A percentile compares a stretch with the other conserved stretches of the same genome.
phyloP scores from a whole-genome alignment of 331 rosid genomes.

The Ulmus americana region DNA sequence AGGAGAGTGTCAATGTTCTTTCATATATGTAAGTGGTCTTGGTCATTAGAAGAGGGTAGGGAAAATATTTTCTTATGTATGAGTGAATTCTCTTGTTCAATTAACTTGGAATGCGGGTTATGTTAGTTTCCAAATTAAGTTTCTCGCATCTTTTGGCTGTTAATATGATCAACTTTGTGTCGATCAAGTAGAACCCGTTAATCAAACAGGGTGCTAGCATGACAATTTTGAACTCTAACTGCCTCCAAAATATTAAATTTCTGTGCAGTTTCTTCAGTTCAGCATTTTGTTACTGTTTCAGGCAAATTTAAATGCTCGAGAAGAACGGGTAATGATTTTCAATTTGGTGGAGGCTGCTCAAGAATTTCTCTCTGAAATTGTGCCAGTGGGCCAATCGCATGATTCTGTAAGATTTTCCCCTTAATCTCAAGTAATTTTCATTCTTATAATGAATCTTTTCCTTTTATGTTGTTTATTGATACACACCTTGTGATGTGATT shows the following conservation, averaged over 20 bases:
- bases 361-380: constrained; percentile 82
- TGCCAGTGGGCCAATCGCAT: constrained; percentile 48
- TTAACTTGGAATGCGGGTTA: not conserved
- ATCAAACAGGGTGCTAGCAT: not conserved
- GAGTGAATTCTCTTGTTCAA: not conserved
- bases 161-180: not conserved
- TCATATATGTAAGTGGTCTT: not conserved
- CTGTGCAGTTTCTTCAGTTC: constrained; percentile 8
- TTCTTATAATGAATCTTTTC: no score
- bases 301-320: constrained; percentile 87
- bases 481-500: no score
- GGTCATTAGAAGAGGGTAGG: not conserved
- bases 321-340: constrained; percentile 89
- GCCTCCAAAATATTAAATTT: constrained; percentile 3
- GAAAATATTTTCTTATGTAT: not conserved
- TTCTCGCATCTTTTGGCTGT: not conserved
- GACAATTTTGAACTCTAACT: not conserved
- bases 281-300: constrained; percentile 25
- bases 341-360: constrained; percentile 97
- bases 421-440: no score
- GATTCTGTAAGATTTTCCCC: constrained; percentile 40
- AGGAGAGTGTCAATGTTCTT: not conserved
- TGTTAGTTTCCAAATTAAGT: not conserved
- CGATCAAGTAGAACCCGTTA: not conserved
- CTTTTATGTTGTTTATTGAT: no score